phyloP scores from a whole-genome alignment of 1,284 basidiomycete genomes.

The Naganishia liquefaciens region DNA sequence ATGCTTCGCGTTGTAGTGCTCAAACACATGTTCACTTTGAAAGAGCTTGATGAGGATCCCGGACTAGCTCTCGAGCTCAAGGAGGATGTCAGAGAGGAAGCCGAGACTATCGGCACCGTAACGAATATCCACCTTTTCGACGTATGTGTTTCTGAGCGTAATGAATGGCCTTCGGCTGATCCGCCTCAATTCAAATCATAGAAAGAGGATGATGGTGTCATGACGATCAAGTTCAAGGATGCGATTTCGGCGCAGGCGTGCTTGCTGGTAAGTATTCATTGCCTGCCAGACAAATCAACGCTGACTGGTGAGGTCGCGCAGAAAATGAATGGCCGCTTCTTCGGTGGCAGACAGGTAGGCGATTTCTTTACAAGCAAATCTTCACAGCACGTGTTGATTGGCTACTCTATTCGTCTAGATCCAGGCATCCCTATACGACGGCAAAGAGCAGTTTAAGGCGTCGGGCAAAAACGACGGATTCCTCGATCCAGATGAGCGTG shows the following conservation, averaged over 20 bases:
- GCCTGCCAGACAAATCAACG: too few relatives aligned
- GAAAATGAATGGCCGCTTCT: slow-evolving; percentile 96
- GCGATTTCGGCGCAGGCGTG: slow-evolving; percentile 84
- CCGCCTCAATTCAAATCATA: slow-evolving; percentile 48
- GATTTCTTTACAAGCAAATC: neutral
- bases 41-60: slow-evolving; percentile 84
- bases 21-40: slow-evolving; percentile 89
- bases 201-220: slow-evolving; percentile 90
- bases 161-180: neutral
- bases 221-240: slow-evolving; percentile 94
- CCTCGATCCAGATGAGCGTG: slow-evolving; percentile 62
- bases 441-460: slow-evolving; percentile 77
- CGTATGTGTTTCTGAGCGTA: slow-evolving; percentile 59
- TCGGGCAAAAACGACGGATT: slow-evolving; percentile 62
- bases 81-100: slow-evolving; percentile 94
- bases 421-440: slow-evolving; percentile 75
- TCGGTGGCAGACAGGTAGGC: slow-evolving; percentile 66
- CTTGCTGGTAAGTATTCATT: slow-evolving; percentile 65
- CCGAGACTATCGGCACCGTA: slow-evolving; percentile 84
- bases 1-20: slow-evolving; percentile 81
- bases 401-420: slow-evolving; percentile 55
- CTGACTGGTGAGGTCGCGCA: slow-evolving; percentile 45
- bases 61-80: slow-evolving; percentile 87
- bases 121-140: slow-evolving; percentile 97
- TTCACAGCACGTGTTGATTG: neutral